phyloP scores from a whole-genome alignment of 768 basidiomycete genomes.

The Tephrocybe rancida region DNA sequence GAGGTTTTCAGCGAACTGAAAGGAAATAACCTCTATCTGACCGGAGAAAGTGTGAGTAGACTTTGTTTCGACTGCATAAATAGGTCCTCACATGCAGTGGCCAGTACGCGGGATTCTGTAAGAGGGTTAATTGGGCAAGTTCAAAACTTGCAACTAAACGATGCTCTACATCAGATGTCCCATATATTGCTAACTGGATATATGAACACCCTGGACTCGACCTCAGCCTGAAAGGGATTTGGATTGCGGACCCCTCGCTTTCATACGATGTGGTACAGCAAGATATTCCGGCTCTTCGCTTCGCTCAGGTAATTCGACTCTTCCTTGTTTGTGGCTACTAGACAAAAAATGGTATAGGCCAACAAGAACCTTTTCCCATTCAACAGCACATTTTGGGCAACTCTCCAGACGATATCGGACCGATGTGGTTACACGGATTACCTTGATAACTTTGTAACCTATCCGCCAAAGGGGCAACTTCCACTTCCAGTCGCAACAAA shows the following conservation, averaged over 20 bases:
- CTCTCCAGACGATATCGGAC: conserved; percentile 55
- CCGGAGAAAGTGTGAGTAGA: conserved; percentile 65
- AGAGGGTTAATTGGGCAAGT: conserved; percentile 24
- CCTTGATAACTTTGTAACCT: conserved; percentile 60
- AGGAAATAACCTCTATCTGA: conserved; percentile 64
- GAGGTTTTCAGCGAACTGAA: conserved; percentile 68
- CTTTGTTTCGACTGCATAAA: neutral
- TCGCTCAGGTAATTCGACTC: conserved; percentile 38
- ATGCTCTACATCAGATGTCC: conserved; percentile 28
- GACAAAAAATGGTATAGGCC: conserved; percentile 32
- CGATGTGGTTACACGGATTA: conserved; percentile 64
- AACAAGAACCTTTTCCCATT: conserved; percentile 62
- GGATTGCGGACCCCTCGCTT: conserved; percentile 56
- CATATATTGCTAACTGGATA: conserved; percentile 71
- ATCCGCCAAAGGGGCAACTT: conserved; percentile 62
- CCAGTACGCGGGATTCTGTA: conserved; percentile 72
- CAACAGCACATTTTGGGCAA: conserved; percentile 53
- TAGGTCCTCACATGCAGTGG: conserved; percentile 4
- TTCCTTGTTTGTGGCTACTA: neutral
- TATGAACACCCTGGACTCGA: conserved; percentile 65
- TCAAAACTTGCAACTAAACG: neutral
- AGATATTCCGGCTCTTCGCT: conserved; percentile 68
- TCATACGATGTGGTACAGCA: conserved; percentile 56
- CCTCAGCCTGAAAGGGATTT: conserved; percentile 58
- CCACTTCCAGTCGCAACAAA: conserved; percentile 57